Percentiles rank a stretch among this genome's conserved stretches.
Conservation (phyloP, 2,329 filamentous ascomycete species). For the Aspergillus versicolor region DNA sequence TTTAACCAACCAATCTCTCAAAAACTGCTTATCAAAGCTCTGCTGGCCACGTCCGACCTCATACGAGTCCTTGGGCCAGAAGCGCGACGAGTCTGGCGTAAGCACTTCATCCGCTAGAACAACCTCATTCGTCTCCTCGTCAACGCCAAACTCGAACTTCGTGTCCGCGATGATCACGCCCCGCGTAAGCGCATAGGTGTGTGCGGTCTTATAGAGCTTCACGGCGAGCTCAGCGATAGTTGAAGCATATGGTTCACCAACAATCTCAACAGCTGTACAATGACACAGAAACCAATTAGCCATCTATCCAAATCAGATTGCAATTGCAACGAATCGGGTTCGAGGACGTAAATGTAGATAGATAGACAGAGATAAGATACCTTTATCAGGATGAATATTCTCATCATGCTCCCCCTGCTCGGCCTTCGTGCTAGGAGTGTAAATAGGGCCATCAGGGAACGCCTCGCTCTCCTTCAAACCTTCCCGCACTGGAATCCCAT, state of each 20-base stretch:
- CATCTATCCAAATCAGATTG: neutral
- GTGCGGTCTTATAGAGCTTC: slow-evolving; percentile 59
- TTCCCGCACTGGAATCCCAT: slow-evolving; percentile 68
- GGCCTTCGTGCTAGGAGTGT: slow-evolving; percentile 84
- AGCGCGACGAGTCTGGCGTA: slow-evolving; percentile 79
- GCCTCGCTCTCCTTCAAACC: slow-evolving; percentile 70
- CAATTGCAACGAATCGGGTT: neutral
- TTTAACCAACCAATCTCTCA: slow-evolving; percentile 77
- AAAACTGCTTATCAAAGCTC: slow-evolving; percentile 84
- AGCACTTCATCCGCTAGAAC: slow-evolving; percentile 82
- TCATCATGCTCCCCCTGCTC: slow-evolving; percentile 76
- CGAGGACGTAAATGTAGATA: neutral
- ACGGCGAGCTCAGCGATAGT: slow-evolving; percentile 66
- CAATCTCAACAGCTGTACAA: slow-evolving; percentile 53
- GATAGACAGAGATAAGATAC: slow-evolving; percentile 31
- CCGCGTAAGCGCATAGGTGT: slow-evolving; percentile 48
- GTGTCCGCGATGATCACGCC: slow-evolving; percentile 78
- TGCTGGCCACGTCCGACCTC: slow-evolving; percentile 71
- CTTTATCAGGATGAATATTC: slow-evolving; percentile 74
- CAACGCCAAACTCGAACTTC: slow-evolving; percentile 74
- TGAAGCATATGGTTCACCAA: slow-evolving; percentile 64
- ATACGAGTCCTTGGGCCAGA: slow-evolving; percentile 78
- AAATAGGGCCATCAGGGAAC: slow-evolving; percentile 66
- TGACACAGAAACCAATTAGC: neutral
- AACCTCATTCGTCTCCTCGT: slow-evolving; percentile 64